These are phyloP conservation scores for Hypoxylon subgilvum DNA, from an alignment of 495 filamentous ascomycete genomes.

Conservation along the genomic window DNA sequence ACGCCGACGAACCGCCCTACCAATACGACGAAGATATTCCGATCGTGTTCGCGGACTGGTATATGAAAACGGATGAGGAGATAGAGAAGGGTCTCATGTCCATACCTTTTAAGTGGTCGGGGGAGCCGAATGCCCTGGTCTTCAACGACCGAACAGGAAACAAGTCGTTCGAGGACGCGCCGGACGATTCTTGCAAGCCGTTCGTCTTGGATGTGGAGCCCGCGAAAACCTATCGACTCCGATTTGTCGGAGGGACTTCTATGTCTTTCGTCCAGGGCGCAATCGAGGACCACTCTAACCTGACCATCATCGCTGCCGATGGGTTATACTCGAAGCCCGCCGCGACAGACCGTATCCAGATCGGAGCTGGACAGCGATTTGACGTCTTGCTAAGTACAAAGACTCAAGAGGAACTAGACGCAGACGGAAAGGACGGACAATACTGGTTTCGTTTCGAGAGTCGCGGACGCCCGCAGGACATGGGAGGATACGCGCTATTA, in stretches of 20 bases:
- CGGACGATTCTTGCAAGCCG: constrained; percentile 50
- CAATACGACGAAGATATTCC: constrained; percentile 63
- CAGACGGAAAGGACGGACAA: constrained; percentile 45
- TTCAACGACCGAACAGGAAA: constrained; percentile 51
- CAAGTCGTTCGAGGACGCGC: constrained; percentile 44
- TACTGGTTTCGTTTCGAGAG: constrained; percentile 64
- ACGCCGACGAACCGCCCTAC: constrained; percentile 52
- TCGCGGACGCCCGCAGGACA: constrained; percentile 50
- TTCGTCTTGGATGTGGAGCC: constrained; percentile 61
- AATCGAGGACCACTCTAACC: constrained; percentile 57
- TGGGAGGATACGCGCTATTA: constrained; percentile 59
- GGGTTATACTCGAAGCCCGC: constrained; percentile 61
- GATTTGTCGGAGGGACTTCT: constrained; percentile 60
- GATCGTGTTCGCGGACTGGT: constrained; percentile 59
- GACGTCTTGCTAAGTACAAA: constrained; percentile 58
- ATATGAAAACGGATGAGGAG: constrained; percentile 49
- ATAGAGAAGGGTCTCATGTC: constrained; percentile 50
- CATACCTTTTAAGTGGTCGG: constrained; percentile 50
- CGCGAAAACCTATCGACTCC: constrained; percentile 62
- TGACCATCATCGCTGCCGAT: constrained; percentile 63
- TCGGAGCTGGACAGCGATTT: constrained; percentile 63
- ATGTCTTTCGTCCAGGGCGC: constrained; percentile 57
- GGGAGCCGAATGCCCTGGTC: constrained; percentile 57
- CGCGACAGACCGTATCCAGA: constrained; percentile 55
- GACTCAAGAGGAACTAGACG: constrained; percentile 47